These are phyloP conservation scores for Blastocystis hominis DNA, from an alignment of 352 stramenopile species.

Conservation along the genomic window DNA sequence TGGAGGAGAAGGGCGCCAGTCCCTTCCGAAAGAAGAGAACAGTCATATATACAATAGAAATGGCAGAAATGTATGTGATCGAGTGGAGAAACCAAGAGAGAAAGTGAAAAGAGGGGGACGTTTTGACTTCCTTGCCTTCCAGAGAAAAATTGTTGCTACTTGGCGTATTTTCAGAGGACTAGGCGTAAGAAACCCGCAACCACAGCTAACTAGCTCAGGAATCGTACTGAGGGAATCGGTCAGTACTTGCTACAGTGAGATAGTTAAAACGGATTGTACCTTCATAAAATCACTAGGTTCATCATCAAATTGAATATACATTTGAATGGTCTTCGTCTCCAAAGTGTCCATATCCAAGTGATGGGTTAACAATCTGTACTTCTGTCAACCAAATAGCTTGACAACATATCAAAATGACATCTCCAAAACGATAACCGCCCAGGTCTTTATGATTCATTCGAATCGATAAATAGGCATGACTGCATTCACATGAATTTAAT, in stretches of 20 bases:
- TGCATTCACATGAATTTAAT: no score
- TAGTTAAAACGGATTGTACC: neutral
- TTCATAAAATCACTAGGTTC: conserved; percentile 34
- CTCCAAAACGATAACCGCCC: no score
- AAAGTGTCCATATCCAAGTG: neutral
- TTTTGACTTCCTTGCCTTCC: neutral
- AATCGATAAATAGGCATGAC: no score
- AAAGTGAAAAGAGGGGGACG: neutral
- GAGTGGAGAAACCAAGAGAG: neutral
- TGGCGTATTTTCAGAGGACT: conserved; percentile 4
- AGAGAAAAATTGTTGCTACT: neutral
- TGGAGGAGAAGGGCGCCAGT: neutral
- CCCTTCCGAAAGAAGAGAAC: neutral
- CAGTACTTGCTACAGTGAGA: neutral
- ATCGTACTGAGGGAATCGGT: conserved; percentile 51
- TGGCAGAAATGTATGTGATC: neutral
- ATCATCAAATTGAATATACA: neutral
- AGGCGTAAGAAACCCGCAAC: neutral
- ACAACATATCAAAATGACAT: no score
- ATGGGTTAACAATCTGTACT: neutral
- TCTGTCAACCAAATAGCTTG: neutral
- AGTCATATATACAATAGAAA: neutral
- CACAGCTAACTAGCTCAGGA: neutral
- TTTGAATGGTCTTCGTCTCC: neutral
- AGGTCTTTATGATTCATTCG: no score